A percentile compares a stretch with the other conserved stretches of the same genome.
These are phyloP conservation scores for Achaetomiella virescens DNA, from an alignment of 495 filamentous ascomycete species.

Conservation along the genomic window DNA sequence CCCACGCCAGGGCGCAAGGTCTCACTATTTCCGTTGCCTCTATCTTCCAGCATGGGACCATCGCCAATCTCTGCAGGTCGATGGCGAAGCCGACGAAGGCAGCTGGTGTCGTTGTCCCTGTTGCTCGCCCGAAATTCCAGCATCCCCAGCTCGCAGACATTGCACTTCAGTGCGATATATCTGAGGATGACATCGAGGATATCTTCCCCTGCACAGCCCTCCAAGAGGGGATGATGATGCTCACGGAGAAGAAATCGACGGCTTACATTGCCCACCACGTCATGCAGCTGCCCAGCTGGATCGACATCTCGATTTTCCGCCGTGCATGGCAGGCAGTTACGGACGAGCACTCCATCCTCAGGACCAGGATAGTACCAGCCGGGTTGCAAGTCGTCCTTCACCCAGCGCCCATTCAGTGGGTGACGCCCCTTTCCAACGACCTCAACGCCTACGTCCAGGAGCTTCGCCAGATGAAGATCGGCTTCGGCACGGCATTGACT, in stretches of 20 bases:
- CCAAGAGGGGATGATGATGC: slow-evolving; percentile 47
- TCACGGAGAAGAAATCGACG: slow-evolving; percentile 34
- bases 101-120: not conserved
- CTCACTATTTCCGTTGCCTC: slow-evolving; percentile 48
- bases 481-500: slow-evolving; percentile 16
- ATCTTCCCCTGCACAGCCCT: slow-evolving; percentile 55
- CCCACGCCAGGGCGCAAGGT: slow-evolving; percentile 43
- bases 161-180: not conserved
- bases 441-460: not conserved
- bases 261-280: slow-evolving; percentile 39
- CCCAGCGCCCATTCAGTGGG: not conserved
- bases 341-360: not conserved
- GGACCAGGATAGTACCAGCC: not conserved
- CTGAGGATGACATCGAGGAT: slow-evolving; percentile 37
- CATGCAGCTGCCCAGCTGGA: slow-evolving; percentile 33
- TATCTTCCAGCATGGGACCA: slow-evolving; percentile 35
- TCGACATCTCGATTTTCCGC: slow-evolving; percentile 27
- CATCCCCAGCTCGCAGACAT: slow-evolving; percentile 5
- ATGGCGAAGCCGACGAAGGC: not conserved
- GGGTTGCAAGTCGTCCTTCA: not conserved
- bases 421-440: not conserved
- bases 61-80: not conserved
- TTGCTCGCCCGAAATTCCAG: not conserved
- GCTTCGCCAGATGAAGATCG: slow-evolving; percentile 1
- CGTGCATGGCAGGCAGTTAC: not conserved